A percentile compares a stretch with the other conserved stretches of the same genome.
These are phyloP conservation scores for Bothriochloa decipiens DNA, from an alignment of 176 grass and related monocot genomes.

Conservation along the genomic window DNA sequence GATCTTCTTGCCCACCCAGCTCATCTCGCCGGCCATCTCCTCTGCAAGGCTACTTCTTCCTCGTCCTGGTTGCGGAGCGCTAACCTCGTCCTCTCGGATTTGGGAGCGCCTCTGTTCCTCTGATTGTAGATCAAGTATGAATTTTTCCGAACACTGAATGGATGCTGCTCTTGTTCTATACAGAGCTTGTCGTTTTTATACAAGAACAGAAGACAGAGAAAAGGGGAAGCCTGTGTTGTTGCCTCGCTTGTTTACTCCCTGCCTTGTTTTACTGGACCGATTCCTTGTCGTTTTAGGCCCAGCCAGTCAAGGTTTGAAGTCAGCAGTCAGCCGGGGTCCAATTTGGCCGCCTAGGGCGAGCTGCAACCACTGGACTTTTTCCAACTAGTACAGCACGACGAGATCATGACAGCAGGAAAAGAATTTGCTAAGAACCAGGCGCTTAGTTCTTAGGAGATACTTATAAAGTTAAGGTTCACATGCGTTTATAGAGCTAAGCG, in stretches of 20 bases:
- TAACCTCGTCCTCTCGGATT: neutral
- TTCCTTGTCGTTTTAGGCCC: neutral
- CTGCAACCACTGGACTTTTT: constrained; percentile 1
- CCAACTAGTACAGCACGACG: neutral
- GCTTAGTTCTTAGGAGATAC: too few species aligned
- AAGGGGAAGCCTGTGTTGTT: neutral
- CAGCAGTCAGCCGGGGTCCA: constrained; percentile 30
- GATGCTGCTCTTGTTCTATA: neutral
- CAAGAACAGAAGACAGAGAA: neutral
- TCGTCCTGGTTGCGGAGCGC: neutral
- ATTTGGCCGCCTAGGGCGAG: neutral
- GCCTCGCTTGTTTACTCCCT: neutral
- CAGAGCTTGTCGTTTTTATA: neutral
- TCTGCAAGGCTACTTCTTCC: neutral
- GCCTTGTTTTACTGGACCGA: constrained; percentile 30
- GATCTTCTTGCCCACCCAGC: constrained; percentile 57
- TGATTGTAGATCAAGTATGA: neutral
- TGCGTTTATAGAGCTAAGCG: too few species aligned
- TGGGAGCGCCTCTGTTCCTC: neutral
- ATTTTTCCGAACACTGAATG: neutral
- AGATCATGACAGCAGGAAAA: too few species aligned
- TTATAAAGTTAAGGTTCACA: too few species aligned
- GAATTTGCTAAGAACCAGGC: constrained; percentile 47
- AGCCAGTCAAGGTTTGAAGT: constrained; percentile 20
- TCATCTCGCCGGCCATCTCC: constrained; percentile 45